Conservation (phyloP, 164 flowering plant genomes). For the Saururus chinensis region DNA sequence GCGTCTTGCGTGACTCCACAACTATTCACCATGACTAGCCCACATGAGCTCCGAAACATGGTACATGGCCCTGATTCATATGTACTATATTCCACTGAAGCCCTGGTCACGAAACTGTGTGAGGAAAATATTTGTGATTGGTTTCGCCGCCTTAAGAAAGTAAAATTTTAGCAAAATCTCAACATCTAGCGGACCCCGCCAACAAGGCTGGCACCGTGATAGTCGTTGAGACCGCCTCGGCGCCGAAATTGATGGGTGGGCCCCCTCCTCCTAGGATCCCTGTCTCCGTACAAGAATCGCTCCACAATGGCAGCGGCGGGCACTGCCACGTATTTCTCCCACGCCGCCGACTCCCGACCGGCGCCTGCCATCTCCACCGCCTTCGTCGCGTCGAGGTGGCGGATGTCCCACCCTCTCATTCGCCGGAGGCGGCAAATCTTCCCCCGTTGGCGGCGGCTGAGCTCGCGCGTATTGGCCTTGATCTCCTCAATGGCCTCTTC, state of each 20-base stretch:
- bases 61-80: too few relatives aligned
- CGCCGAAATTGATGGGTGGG: neutral
- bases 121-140: too few relatives aligned
- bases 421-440: constrained; percentile 39
- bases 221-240: neutral
- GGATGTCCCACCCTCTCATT: constrained; percentile 35
- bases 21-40: too few relatives aligned
- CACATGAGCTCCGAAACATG: too few relatives aligned
- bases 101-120: too few relatives aligned
- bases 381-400: constrained; percentile 52
- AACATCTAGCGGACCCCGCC: too few relatives aligned
- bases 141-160: too few relatives aligned
- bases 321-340: neutral
- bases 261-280: neutral
- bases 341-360: neutral
- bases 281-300: neutral
- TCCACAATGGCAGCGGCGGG: neutral
- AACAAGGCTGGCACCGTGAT: neutral
- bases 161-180: too few relatives aligned
- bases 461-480: constrained; percentile 40
- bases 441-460: constrained; percentile 37
- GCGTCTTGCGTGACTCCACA: too few relatives aligned
- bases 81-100: too few relatives aligned
- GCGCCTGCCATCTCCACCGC: constrained; percentile 7
- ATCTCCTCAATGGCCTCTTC: constrained; percentile 32